Base-by-base conservation (phyloP, 2,329 filamentous ascomycete genomes). In the Fusarium decemcellulare region DNA sequence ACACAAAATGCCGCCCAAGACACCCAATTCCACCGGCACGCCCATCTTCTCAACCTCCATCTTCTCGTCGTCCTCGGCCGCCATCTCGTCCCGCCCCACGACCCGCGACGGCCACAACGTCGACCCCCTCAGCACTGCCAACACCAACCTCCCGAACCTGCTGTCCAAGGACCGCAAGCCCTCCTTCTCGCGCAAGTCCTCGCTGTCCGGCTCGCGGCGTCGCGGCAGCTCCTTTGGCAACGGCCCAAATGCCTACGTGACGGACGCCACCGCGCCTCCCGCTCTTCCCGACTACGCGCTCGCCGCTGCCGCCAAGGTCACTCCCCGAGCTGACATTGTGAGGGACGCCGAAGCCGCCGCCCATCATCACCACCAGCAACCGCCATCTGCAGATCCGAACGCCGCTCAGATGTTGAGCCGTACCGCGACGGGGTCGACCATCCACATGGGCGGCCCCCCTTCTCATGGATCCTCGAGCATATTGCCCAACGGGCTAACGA, bases 251-350 rank as follows among this genome's bases (percentile, higher is more conserved):
- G 76, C 78, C 68, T 75, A 82, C 67, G 76, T 82, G 50, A 85
- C 82, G 56, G 84, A 86, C 76, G 82, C 80, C 52, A 71, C 82
- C 23, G 81, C 79, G 46, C 87, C 86, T 36, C 85, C 86, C n/a
- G 84, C 85, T 7, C 80, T 88, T 16, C 86, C 86, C 47, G 84
- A 87, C 55, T 86, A 86, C 77, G 84, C 84, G 6, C 82, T 87
- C 59, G 76, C 84, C n/a, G 82, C 82, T 46, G 81, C 84, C 5
- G 83, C 84, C 37, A 86, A 84, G 71, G 76, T 84, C 54, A 65
- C 74, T n/a, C 68, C 71, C 8, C 70, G 75, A 50, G 66, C 71
- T 57, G 69, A 71, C 39, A 61, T 63, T 27, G 66, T 59, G 3
- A 60, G 65, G 6, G 67, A 70, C 15, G 56, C 44, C n/a, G 68